These are phyloP conservation scores for Plasmodium gonderi DNA, from an alignment of 169 alveolate genomes.

Conservation along the genomic window DNA sequence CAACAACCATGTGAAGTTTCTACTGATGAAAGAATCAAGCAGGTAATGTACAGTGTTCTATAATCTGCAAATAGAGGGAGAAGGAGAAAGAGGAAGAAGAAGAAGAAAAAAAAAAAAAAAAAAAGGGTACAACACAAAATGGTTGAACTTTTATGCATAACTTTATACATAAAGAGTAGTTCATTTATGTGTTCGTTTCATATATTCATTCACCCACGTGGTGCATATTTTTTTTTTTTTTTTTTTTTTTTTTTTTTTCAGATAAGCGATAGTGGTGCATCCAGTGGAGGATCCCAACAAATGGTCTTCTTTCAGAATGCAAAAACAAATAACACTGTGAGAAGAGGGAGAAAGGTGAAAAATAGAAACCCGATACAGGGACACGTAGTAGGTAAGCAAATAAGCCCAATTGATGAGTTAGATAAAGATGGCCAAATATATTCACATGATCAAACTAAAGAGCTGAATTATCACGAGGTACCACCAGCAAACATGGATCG, in stretches of 20 bases:
- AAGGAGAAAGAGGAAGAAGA: background rate
- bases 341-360: background rate
- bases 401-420: slow-evolving; percentile 1
- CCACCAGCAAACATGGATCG: slow-evolving; percentile 79
- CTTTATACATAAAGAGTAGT: too few relatives aligned
- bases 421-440: too few relatives aligned
- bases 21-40: background rate
- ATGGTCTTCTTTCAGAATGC: background rate
- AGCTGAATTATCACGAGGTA: slow-evolving; percentile 77
- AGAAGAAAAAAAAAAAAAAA: too few relatives aligned
- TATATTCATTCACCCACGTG: too few relatives aligned
- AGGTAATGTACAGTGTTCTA: background rate
- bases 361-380: background rate
- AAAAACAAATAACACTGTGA: background rate
- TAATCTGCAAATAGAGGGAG: background rate
- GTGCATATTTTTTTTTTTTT: background rate
- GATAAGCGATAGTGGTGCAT: background rate
- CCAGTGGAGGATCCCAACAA: background rate
- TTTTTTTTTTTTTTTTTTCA: background rate
- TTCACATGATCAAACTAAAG: too few relatives aligned
- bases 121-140: too few relatives aligned
- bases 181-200: too few relatives aligned
- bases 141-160: too few relatives aligned
- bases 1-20: background rate
- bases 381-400: too few relatives aligned